Percentiles rank a stretch among this genome's conserved stretches.
Conservation (phyloP, 225 moss, liverwort and hornwort species). For the Neckera pumila region DNA sequence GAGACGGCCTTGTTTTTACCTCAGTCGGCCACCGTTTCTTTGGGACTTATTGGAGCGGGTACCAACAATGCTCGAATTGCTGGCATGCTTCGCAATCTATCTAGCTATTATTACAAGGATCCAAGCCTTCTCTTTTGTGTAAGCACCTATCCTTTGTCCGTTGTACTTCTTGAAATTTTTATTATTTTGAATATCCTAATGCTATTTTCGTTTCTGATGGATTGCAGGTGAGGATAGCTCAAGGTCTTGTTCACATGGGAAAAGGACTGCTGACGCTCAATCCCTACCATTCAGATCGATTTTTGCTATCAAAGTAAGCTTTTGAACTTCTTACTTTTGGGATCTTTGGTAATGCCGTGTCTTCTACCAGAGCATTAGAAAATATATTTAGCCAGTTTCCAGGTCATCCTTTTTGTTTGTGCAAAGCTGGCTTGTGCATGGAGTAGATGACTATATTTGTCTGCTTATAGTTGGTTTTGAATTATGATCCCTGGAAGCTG, state of each 20-base stretch:
- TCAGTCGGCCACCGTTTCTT: constrained; percentile 89
- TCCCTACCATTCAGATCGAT: constrained; percentile 97
- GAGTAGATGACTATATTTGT: not conserved
- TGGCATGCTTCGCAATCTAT: constrained; percentile 98
- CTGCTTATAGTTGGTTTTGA: not conserved
- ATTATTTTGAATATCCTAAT: not conserved
- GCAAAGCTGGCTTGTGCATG: not conserved
- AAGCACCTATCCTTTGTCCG: not conserved
- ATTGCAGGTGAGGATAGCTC: constrained; percentile 96
- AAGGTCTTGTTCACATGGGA: constrained; percentile 99
- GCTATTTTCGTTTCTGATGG: not conserved
- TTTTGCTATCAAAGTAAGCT: constrained; percentile 85
- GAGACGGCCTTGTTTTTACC: not conserved
- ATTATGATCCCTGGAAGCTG: not conserved
- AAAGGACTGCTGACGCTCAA: constrained; percentile 89
- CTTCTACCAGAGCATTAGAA: not conserved
- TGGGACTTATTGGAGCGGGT: constrained; percentile 96
- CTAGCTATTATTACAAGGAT: constrained; percentile 99
- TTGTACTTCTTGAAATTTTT: not conserved
- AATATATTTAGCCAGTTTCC: not conserved
- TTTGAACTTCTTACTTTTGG: not conserved
- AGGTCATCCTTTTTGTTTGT: not conserved
- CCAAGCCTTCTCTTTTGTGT: constrained; percentile 97
- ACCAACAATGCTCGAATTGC: constrained; percentile 99
- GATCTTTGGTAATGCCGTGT: not conserved